phyloP scores from a whole-genome alignment of 129 eudicot species.

The Logfia minima region DNA sequence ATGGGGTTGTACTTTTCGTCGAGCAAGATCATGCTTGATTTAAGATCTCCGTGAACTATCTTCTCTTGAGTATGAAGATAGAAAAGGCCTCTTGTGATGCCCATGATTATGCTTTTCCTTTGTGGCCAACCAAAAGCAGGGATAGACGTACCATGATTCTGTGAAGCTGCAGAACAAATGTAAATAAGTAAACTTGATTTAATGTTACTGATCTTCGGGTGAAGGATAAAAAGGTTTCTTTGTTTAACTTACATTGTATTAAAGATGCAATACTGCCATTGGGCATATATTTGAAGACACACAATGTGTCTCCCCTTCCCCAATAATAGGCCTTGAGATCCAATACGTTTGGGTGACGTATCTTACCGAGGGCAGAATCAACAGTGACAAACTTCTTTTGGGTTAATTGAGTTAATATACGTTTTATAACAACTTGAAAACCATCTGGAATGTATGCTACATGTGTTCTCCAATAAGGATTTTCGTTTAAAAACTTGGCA shows the following conservation, averaged over 20 bases:
- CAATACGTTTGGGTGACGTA: constrained; percentile 57
- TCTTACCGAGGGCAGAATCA: constrained; percentile 53
- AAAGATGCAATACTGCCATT: constrained; percentile 55
- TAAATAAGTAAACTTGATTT: not conserved
- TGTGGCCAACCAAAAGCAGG: constrained; percentile 42
- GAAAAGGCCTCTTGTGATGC: constrained; percentile 54
- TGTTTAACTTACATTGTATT: constrained; percentile 42
- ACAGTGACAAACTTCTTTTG: constrained; percentile 48
- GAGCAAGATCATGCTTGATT: constrained; percentile 53
- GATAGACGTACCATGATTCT: constrained; percentile 25
- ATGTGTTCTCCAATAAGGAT: constrained; percentile 61
- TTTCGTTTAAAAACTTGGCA: constrained; percentile 56
- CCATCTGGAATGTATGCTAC: constrained; percentile 56
- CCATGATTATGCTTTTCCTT: constrained; percentile 47
- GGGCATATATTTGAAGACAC: constrained; percentile 56
- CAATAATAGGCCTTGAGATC: constrained; percentile 61
- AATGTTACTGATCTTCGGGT: not conserved
- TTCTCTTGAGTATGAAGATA: constrained; percentile 54
- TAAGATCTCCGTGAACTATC: constrained; percentile 61
- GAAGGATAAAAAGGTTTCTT: not conserved
- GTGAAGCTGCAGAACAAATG: constrained; percentile 41
- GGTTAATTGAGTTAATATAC: constrained; percentile 20
- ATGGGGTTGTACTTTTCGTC: constrained; percentile 44
- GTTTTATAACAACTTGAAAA: constrained; percentile 57
- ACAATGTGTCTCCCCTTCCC: constrained; percentile 65